Evolutionary conservation across 768 basidiomycete species (phyloP), one percentile per base, ranked within the genome.

Genomic region (Suillus sp.): DNA sequence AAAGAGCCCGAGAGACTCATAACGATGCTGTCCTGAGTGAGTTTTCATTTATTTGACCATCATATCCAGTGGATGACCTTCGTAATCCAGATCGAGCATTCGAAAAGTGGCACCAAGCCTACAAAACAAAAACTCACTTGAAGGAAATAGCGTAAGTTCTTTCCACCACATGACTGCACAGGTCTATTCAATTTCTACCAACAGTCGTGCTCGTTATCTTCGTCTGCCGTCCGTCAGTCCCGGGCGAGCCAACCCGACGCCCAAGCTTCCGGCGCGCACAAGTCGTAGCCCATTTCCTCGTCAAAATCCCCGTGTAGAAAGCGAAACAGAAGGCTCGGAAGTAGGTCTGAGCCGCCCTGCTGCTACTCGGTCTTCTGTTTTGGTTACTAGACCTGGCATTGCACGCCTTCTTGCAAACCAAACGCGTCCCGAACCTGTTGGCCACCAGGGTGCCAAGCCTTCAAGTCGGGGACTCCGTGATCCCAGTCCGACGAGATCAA

Each of bases 121-220:
- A 91, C 66, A 83, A 83, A 70, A 86, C 86, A 20, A 92, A 89
- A 71, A 81, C 88, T 47, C 87, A 89, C 45, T 81, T 89, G 47
- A 92, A 91, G 73, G 91, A 93, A 59, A 87, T 93, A 55, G 91
- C 90, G 93, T 95, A 73, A 80, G 92, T 86, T 59, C 60, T 65
- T 60, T 59, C 25, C 35, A 25, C 35, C 61, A 62, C 66, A 54
- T 45, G 40, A 53, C 53, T 38, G 37, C 62, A 55, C 53, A 62
- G 48, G 43, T 71, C 64, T 58, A 22, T 68, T 59, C 60, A 57
- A 45, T 40, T 63, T 3, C 38, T 37, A 63, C 45, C 40, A 11
- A 22, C 61, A 94, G 92, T 63, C 92, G 92, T 30, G 92, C 93
- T 45, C 84, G 92, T 69, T 90, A 92, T 76, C 83, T 94, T 65